A percentile compares a stretch with the other conserved stretches of the same genome.
Evolutionary conservation across 2,329 filamentous ascomycete genomes (phyloP).

Genomic region (Didymosphaeria variabile): DNA sequence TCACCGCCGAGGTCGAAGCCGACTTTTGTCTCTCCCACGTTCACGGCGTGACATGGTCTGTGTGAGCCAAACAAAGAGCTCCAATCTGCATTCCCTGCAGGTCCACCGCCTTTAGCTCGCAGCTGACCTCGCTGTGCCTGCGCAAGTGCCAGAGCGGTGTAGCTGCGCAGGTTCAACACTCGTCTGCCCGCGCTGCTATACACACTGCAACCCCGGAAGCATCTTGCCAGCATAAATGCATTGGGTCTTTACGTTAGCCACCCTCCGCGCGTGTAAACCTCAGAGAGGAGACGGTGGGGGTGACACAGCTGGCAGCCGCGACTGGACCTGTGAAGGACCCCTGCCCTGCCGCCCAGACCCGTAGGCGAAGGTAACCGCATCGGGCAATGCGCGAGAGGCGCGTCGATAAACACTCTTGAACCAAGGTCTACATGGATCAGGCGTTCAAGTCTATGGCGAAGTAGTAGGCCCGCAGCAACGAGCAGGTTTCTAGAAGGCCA

Average conservation of each 20-base stretch:
- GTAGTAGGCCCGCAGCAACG: not conserved
- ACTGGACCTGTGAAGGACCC: not conserved
- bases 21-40: constrained; percentile 18
- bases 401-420: not conserved
- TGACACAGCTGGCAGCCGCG: not conserved
- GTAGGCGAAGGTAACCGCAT: constrained; percentile 3
- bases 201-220: no score
- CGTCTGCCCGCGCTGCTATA: no score
- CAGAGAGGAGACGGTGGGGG: not conserved
- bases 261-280: not conserved
- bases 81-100: constrained; percentile 25
- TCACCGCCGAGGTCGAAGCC: constrained; percentile 1
- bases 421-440: not conserved
- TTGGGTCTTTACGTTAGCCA: not conserved
- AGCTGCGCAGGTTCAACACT: not conserved
- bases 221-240: no score
- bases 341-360: not conserved
- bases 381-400: constrained; percentile 8
- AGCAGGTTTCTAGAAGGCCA: constrained; percentile 3
- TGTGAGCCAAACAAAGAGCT: constrained; percentile 15
- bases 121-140: constrained; percentile 11
- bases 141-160: constrained; percentile 1
- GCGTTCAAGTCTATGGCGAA: not conserved
- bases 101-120: constrained; percentile 8
- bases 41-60: constrained; percentile 21